Base-by-base conservation (phyloP, 345 rosid species). In the Psidium friedrichsthalianum region DNA sequence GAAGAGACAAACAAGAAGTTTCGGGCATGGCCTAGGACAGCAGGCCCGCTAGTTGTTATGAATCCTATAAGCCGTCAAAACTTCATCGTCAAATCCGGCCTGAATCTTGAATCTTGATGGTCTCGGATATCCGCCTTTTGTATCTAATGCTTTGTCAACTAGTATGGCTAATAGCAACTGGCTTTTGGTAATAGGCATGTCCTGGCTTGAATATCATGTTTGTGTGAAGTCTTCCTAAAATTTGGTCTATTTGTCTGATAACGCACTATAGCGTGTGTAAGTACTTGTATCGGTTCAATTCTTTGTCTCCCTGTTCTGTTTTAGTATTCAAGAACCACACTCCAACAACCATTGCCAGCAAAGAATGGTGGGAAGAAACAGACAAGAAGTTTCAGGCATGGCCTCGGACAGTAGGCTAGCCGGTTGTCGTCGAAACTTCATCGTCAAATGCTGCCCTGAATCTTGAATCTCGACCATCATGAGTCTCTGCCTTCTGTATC, bases 11-110 rank as follows among this genome's bases (percentile, higher is more conserved):
- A 95, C 87, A 95, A 93, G 93, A 97, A 93, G 59, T 90, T 95
- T 86, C 99, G 93, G n/a, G 96, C 97, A 11, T 97, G 99, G 99
- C 99, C 99, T 16, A 97, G 96, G 44, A 93, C 98, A 32, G 98
- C 96, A 13, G 98, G 98, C 51, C 93, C 96, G 40, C 98, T 98
- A 1, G 98, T 95, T 16, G 97, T 95, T 84, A 95, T 97, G 98
- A 97, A 97, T 32, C 98, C 99, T 24, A 94, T 95, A 85, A 95
- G 93, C 87, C 96, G 98, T 85, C 99, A 94, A 91, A 95, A 95
- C 85, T 96, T 95, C 92, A 93, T 95, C 25, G 94, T 96, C 85
- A 96, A 93, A 90, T 51, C 95, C 0, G 84, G 49, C 32, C 88
- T 74, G 88, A 89, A 80, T 76, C 82, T 51, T 84, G 85, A 84